These are phyloP conservation scores for Chlorella sp. DNA, from an alignment of 139 green algal species.

Conservation along the genomic window DNA sequence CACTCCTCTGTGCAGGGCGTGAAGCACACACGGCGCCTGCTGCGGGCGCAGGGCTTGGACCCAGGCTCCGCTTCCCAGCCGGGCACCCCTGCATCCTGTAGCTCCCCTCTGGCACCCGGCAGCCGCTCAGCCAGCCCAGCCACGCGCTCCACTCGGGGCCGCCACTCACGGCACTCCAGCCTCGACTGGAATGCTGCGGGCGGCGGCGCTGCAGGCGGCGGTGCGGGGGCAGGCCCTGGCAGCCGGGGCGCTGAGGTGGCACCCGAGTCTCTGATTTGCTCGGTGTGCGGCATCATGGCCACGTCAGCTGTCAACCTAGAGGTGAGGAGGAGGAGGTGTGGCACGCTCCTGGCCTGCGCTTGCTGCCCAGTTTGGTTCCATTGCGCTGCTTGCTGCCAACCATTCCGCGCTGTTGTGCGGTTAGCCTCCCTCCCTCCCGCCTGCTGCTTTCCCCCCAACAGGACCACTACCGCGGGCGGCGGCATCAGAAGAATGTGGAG, in stretches of 20 bases:
- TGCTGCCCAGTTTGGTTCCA: too few species aligned
- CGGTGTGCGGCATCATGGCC: slow-evolving; percentile 62
- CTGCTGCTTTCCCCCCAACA: neutral
- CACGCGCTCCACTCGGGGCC: neutral
- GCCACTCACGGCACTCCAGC: neutral
- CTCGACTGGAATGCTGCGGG: neutral
- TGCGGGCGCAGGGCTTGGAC: slow-evolving; percentile 23
- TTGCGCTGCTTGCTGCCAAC: too few species aligned
- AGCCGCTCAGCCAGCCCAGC: slow-evolving; percentile 5
- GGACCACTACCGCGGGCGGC: slow-evolving; percentile 57
- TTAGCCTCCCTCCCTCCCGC: too few species aligned
- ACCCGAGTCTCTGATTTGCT: slow-evolving; percentile 47
- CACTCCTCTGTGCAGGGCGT: neutral
- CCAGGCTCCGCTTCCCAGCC: slow-evolving; percentile 20
- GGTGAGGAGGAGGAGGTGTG: slow-evolving; percentile 27
- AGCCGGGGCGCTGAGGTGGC: neutral
- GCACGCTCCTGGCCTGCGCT: too few species aligned
- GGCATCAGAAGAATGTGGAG: slow-evolving; percentile 60
- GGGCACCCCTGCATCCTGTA: slow-evolving; percentile 7
- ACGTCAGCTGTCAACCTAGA: slow-evolving; percentile 62
- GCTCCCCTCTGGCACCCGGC: neutral
- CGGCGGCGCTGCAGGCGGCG: neutral
- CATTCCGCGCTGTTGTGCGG: too few species aligned
- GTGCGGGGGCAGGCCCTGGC: neutral
- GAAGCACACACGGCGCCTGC: slow-evolving; percentile 26